Evolutionary conservation across 176 grass and related monocot species (phyloP), one percentile per base, ranked within the genome.

Genomic region (Paspalum vaginatum): DNA sequence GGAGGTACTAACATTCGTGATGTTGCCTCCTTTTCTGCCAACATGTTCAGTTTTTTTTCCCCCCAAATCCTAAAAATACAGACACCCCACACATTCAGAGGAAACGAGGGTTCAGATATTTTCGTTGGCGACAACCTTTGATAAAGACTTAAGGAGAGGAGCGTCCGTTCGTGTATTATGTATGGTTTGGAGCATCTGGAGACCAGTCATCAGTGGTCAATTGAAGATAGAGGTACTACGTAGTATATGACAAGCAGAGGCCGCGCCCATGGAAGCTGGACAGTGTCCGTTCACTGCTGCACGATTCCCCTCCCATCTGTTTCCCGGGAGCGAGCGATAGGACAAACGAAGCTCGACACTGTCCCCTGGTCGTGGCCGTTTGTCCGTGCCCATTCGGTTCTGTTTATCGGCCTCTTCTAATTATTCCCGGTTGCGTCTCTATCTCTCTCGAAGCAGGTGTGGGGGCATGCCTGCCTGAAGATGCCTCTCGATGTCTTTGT

Each of bases 191-290:
- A 48, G 70, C 25, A 42, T 85, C 60, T 20, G 2, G 46, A 61
- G 39, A 85, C 50, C 65, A 11, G 74, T 44, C 50, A 2, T 54
- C 65, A 44, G 40, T 49, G 27, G 44, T 68, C 39, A 72, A 51
- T 14, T 11, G 65, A 4, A 44, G 17, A 48, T 52, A 78, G 74
- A 38, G 49, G 32, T 32, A 32, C 3, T 3, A n/a, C n/a, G n/a
- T n/a, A 32, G 21, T 59, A 6, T 25, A 53, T 41, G 91, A 94
- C 89, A 84, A 58, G 46, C 5, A 45, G 76, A 75, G 68, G 50
- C 58, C 92, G 32, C 32, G 32, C 32, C 32, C 92, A 17, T 85
- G 81, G 83, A 65, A 91, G 66, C 77, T 79, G 95, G 90, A 63
- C 79, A 65, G 41, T 61, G 77, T 88, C 77, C 78, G 85, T 61